Evolutionary conservation across 1,284 basidiomycete species (phyloP), one percentile per base, ranked within the genome.

Genomic region (Rhodotorula sp.): DNA sequence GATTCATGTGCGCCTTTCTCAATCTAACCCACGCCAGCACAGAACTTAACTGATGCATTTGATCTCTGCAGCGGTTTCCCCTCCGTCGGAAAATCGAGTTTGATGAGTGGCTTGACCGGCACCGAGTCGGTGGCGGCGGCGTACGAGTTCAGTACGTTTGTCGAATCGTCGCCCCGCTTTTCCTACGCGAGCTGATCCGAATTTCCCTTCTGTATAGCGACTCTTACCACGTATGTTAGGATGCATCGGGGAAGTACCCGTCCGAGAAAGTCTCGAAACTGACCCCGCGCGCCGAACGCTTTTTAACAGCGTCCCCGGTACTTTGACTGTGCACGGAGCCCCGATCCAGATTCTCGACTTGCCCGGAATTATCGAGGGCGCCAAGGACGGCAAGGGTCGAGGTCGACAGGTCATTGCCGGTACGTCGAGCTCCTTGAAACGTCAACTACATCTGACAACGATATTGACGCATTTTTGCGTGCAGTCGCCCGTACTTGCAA

Each of bases 31-130:
- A 38, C 16, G 38, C 31, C 5, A 6, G 2, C 12, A 5, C 8
- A 5, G 18, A 2, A 7, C 23, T 7, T 3, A 18, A 10, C 57
- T 38, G 10, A 64, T 23, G 18, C 16, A 5, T 4, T 2, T 0
- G 14, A 10, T 7, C 2, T 28, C 89, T 89, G 81, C 60, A 72
- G 68, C 45, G 73, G 79, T 7, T 82, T 83, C 70, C 82, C 82
- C 0, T 82, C 81, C 8, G 83, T 83, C 16, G 83, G 83, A 28
- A 84, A 99, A 89, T 97, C 93, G 34, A 97, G 93, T 2, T 84
- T 97, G 63, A 99, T 99, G 95, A 95, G 94, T 58, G 97, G 95
- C 80, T 85, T 99, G 70, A 99, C 95, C 60, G 97, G 97, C 66
- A 99, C 95, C 31, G 91, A 95, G 78, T 98, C 95, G 54, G 94